Evolutionary conservation across 331 rosid genomes (phyloP).

Genomic region (Spiraea crenata): DNA sequence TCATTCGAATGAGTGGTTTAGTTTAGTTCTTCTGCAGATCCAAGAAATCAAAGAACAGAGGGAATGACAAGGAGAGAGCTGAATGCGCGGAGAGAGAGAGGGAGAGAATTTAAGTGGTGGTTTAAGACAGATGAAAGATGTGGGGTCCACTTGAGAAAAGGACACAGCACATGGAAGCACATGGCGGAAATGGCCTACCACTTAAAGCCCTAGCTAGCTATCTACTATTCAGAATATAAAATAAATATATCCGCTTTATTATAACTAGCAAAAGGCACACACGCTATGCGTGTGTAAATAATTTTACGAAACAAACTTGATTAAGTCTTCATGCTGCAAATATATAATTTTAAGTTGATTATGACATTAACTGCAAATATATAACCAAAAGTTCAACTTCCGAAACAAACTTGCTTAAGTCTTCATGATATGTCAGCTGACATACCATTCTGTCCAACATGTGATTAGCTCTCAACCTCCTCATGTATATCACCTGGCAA

Average conservation of each 20-base stretch:
- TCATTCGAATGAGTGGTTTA: no score
- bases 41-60: conserved; percentile 28
- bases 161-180: conserved; percentile 99
- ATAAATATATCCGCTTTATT: conserved; percentile 7
- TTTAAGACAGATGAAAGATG: conserved; percentile 36
- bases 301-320: no score
- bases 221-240: conserved; percentile 19
- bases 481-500: conserved; percentile 92
- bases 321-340: no score
- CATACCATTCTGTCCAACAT: conserved; percentile 83
- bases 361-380: no score
- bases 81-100: conserved; percentile 34
- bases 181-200: conserved; percentile 77
- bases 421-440: conserved; percentile 18
- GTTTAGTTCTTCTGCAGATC: conserved; percentile 32
- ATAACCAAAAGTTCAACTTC: no score
- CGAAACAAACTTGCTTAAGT: no score
- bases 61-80: conserved; percentile 34
- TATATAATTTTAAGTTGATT: no score
- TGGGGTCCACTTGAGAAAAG: conserved; percentile 62
- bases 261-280: no score
- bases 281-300: no score
- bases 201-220: conserved; percentile 39
- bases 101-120: conserved; percentile 62
- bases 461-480: conserved; percentile 83